Base-by-base conservation (phyloP, 2,329 filamentous ascomycete genomes). In the Hypoxylon sp. region DNA sequence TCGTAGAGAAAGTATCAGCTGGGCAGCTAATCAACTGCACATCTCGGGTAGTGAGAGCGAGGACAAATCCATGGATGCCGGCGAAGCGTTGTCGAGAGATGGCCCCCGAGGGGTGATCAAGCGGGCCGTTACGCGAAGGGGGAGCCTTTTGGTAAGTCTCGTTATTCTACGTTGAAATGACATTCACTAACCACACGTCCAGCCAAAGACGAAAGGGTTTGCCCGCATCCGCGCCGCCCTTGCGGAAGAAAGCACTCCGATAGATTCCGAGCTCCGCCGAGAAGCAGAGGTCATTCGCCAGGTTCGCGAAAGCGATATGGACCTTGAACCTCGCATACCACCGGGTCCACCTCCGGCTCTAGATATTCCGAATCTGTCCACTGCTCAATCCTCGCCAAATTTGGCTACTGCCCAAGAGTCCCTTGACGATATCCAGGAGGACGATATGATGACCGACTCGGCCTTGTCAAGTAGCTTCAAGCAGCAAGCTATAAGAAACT, bases 181-280 rank as follows among this genome's bases (percentile, higher is more conserved):
- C n/a, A 18, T 4, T 50, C 42, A 63, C 77, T 82, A 68, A 82
- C 69, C 32, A 51, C 42, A 5, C 11, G 16, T 33, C 33, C 70
- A 96, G 92, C 96, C 96, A 11, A 99, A 98, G 83, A 96, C 95
- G 0, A 97, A 97, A 80, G 93, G 91, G 0, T 99, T 99, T 78
- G 93, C 94, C 4, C 90, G 96, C 9, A 97, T 99, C 70, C 89
- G 92, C 65, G 96, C 95, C 7, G 93, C 93, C 2, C 84, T 99
- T 0, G 85, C 92, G 61, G 96, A 99, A 80, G 96, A 99, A 80
- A 87, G 88, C 14, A 89, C 93, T 0, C 96, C 96, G 0, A 84
- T 97, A 8, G 96, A 99, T 72, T 91, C 91, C 42, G 96, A 99
- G 78, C 89, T 93, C 61, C 90, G 92, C 54, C 90, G 93, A 38